A percentile compares a stretch with the other conserved stretches of the same genome.
Evolutionary conservation across 192 early-diverging fungal species (phyloP).

Genomic region (Linnemannia hyalina): DNA sequence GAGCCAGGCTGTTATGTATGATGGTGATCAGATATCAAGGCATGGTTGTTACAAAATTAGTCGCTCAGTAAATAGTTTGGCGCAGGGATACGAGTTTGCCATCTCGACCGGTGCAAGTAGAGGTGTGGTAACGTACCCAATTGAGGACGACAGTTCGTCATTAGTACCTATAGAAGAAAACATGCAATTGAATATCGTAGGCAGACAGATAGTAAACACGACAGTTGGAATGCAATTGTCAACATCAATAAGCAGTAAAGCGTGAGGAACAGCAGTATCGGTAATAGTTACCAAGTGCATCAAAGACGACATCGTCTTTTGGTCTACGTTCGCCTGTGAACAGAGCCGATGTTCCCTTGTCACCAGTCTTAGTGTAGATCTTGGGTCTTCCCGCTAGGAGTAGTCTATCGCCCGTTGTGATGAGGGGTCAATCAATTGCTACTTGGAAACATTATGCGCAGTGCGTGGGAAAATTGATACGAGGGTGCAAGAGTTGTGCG

Average conservation of each 20-base stretch:
- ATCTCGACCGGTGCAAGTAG: neutral
- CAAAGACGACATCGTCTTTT: constrained; percentile 91
- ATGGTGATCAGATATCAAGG: neutral
- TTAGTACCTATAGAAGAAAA: constrained; percentile 65
- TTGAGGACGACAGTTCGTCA: constrained; percentile 84
- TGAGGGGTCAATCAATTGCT: neutral
- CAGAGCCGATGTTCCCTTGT: constrained; percentile 89
- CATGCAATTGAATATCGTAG: neutral
- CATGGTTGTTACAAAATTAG: neutral
- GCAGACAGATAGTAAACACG: neutral
- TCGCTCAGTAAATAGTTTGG: neutral
- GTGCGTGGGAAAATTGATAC: neutral
- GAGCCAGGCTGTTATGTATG: constrained; percentile 56
- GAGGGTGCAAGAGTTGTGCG: neutral
- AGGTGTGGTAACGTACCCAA: constrained; percentile 64
- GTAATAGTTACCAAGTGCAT: constrained; percentile 74
- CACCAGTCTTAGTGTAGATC: constrained; percentile 94
- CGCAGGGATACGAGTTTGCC: neutral
- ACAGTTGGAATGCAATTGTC: neutral
- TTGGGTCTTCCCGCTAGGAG: constrained; percentile 60
- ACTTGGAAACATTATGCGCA: neutral
- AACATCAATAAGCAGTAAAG: neutral
- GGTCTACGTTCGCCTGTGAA: constrained; percentile 89
- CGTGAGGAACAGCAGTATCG: neutral
- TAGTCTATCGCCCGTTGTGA: neutral